Evolutionary conservation across 441 rosid genomes (phyloP).

Genomic region (Corymbia calophylla): DNA sequence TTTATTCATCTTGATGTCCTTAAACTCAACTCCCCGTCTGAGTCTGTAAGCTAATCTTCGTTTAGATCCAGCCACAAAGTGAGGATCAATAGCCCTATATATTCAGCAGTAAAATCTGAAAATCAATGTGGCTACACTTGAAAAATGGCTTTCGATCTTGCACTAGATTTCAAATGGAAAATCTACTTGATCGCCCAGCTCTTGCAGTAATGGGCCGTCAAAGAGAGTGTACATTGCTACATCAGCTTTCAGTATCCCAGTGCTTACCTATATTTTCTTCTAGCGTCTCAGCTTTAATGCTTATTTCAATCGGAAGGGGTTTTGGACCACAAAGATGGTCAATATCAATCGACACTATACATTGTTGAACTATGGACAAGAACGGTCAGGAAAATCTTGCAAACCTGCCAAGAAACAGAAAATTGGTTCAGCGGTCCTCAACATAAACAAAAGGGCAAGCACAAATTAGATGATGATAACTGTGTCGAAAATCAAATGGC

Average conservation of each 20-base stretch:
- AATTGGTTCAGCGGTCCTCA: neutral
- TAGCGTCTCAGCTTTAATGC: neutral
- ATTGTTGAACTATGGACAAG: neutral
- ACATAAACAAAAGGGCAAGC: neutral
- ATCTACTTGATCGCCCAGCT: neutral
- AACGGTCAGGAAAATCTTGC: neutral
- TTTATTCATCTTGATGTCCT: neutral
- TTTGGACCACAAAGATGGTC: neutral
- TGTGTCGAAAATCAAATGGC: neutral
- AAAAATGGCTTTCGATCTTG: neutral
- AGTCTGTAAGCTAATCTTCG: neutral
- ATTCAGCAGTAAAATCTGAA: neutral
- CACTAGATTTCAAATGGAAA: neutral
- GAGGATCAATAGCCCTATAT: neutral
- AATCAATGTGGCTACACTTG: neutral
- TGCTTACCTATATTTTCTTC: neutral
- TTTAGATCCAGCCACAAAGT: neutral
- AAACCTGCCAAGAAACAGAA: neutral
- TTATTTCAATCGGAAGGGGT: neutral
- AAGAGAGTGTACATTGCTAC: neutral
- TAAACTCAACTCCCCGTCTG: neutral
- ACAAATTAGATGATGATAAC: neutral
- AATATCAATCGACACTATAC: neutral
- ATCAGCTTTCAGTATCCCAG: neutral
- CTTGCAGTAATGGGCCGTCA: neutral